Percentiles rank a stretch among this genome's conserved stretches.
Evolutionary conservation across 1,139 yeast genomes (phyloP).

Genomic region (Yamadazyma atlantica): DNA sequence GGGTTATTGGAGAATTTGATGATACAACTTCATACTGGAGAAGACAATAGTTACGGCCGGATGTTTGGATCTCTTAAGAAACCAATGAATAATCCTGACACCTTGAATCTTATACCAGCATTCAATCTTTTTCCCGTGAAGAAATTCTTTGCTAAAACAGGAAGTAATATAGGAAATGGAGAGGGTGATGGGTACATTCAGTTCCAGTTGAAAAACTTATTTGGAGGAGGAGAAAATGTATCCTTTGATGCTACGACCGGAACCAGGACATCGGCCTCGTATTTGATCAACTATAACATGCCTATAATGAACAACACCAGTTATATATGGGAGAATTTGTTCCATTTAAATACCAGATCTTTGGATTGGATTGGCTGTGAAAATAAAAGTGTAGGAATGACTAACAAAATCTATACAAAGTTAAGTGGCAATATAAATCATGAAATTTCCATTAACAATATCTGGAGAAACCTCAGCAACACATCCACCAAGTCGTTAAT

Average conservation of each 20-base stretch:
- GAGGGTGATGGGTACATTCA: constrained; percentile 92
- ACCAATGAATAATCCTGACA: constrained; percentile 11
- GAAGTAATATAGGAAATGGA: constrained; percentile 93
- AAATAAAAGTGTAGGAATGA: constrained; percentile 63
- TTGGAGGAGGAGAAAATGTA: constrained; percentile 86
- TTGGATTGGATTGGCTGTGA: constrained; percentile 60
- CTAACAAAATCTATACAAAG: constrained; percentile 47
- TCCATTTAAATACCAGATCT: constrained; percentile 58
- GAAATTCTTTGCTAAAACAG: constrained; percentile 75
- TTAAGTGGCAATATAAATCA: constrained; percentile 35
- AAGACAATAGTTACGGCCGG: constrained; percentile 2
- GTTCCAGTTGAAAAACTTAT: constrained; percentile 69
- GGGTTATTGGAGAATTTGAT: constrained; percentile 47
- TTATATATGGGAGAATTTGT: constrained; percentile 54
- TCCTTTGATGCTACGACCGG: constrained; percentile 78
- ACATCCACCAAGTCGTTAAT: constrained; percentile 35
- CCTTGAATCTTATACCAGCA: constrained; percentile 53
- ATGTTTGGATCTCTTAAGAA: background rate
- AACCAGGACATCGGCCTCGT: constrained; percentile 75
- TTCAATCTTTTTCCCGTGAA: constrained; percentile 61
- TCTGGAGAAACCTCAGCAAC: constrained; percentile 60
- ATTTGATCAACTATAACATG: constrained; percentile 58
- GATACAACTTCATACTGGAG: constrained; percentile 39
- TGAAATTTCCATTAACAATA: constrained; percentile 64
- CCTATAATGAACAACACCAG: constrained; percentile 58